Evolutionary conservation across 306 rosid species (phyloP), one percentile per base, ranked within the genome.

Genomic region (Rosa rugosa): DNA sequence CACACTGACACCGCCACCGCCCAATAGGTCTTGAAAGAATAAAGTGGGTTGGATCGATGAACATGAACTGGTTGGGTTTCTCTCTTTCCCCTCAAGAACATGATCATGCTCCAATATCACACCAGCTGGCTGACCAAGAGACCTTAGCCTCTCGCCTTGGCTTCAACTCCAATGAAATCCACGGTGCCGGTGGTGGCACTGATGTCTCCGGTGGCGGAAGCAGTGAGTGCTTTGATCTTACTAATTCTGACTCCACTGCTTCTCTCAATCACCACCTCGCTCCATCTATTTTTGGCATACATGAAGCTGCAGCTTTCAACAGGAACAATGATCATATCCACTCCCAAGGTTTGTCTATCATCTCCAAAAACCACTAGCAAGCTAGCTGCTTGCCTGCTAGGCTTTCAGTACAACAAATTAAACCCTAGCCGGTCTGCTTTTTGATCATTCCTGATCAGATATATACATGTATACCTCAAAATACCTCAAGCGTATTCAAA

Each of bases 31-130:
- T 64, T 36, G 44, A 16, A 34, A 34, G 8, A 13, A 36, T 64
- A 10, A 31, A 31, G 70, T 36, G 45, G 11, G 4, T 27, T 14
- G 44, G 45, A 65, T 65, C 70, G 70, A 66, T 66, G 71, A 66
- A 66, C 16, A 91, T 93, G 92, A 93, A 91, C 84, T 93, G 95
- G 97, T 59, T 93, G 78, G 97, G 98, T 45, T 93, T 93, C 77
- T 93, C 98, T 85, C 93, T 93, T 34, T 93, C 98, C 4, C 83
- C 97, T 62, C 98, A 87, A 84, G 91, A 89, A 77, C 86, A 78
- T 0, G 44, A 25, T 44, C 81, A 65, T 36, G 47, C 85, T 18
- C 17, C 86, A 3, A 78, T 81, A 47, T 84, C 90, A 31, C 44
- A 80, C 7, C 71, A 66, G 47, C 71, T 66, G 40, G 40, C 84